phyloP scores from a whole-genome alignment of 805 yeast species.

The Wickerhamomyces xylosicus region DNA sequence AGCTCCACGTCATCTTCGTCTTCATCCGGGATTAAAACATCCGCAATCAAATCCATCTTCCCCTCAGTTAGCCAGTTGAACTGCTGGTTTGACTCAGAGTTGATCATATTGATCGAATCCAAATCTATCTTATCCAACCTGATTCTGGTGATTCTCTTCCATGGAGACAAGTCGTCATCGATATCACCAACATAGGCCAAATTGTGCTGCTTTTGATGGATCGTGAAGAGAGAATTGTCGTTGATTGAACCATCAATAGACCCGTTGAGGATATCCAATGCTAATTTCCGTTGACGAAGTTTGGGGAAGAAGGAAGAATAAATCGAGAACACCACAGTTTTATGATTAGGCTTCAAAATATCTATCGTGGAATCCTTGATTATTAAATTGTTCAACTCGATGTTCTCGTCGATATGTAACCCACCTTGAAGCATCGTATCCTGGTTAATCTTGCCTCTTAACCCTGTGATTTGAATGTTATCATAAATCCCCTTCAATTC shows the following conservation, averaged over 20 bases:
- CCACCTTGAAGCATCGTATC: slow-evolving; percentile 28
- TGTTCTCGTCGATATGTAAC: slow-evolving; percentile 22
- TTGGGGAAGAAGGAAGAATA: slow-evolving; percentile 59
- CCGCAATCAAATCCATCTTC: slow-evolving; percentile 58
- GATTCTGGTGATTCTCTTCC: slow-evolving; percentile 41
- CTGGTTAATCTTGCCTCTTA: slow-evolving; percentile 69
- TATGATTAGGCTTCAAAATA: slow-evolving; percentile 16
- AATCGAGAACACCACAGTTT: slow-evolving; percentile 34
- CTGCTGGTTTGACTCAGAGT: slow-evolving; percentile 5
- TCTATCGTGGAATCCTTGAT: slow-evolving; percentile 43
- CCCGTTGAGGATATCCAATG: slow-evolving; percentile 59
- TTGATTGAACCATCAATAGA: slow-evolving; percentile 67
- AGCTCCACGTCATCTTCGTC: slow-evolving; percentile 18
- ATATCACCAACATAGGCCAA: slow-evolving; percentile 33
- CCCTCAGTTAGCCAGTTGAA: slow-evolving; percentile 71
- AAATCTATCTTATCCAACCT: slow-evolving; percentile 29
- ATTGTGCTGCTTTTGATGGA: slow-evolving; percentile 63
- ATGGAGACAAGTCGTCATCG: slow-evolving; percentile 27
- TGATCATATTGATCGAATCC: slow-evolving; percentile 24
- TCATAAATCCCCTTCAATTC: slow-evolving; percentile 78
- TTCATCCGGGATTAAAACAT: slow-evolving; percentile 57
- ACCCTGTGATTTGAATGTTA: slow-evolving; percentile 68
- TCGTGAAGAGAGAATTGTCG: slow-evolving; percentile 56
- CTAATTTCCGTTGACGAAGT: slow-evolving; percentile 44
- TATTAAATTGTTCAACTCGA: slow-evolving; percentile 30